Percentiles rank a stretch among this genome's conserved stretches.
Conservation (phyloP, 1,139 yeast genomes). For the Nakaseomyces nivariensis region DNA sequence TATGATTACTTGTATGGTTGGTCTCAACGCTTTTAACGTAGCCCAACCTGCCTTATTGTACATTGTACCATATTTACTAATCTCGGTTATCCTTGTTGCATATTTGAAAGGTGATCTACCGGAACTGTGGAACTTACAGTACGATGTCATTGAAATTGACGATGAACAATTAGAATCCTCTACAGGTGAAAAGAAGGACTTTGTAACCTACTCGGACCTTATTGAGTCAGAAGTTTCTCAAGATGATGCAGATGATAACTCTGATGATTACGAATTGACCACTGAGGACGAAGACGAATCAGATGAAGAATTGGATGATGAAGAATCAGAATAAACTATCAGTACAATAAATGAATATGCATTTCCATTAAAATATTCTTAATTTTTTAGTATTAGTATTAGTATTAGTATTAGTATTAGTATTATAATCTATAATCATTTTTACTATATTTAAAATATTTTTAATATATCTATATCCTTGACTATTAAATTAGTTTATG, state of each 20-base stretch:
- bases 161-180: constrained; percentile 5
- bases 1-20: constrained; percentile 35
- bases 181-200: not conserved
- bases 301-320: constrained; percentile 11
- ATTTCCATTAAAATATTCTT: not conserved
- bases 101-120: constrained; percentile 34
- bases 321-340: not conserved
- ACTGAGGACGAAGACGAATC: constrained; percentile 13
- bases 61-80: constrained; percentile 44
- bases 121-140: constrained; percentile 32
- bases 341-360: not conserved
- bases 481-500: not conserved
- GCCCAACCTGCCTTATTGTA: constrained; percentile 66
- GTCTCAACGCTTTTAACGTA: constrained; percentile 31
- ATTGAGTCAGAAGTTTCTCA: constrained; percentile 12
- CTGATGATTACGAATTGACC: constrained; percentile 9
- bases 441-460: not conserved
- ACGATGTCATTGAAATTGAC: constrained; percentile 15
- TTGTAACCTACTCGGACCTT: constrained; percentile 10
- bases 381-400: not conserved
- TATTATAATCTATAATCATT: not conserved
- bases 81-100: constrained; percentile 31
- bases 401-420: not conserved
- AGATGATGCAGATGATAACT: constrained; percentile 13
- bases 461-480: not conserved